Conservation (phyloP, 192 early-diverging fungal genomes). For the Backusella morwellensis region DNA sequence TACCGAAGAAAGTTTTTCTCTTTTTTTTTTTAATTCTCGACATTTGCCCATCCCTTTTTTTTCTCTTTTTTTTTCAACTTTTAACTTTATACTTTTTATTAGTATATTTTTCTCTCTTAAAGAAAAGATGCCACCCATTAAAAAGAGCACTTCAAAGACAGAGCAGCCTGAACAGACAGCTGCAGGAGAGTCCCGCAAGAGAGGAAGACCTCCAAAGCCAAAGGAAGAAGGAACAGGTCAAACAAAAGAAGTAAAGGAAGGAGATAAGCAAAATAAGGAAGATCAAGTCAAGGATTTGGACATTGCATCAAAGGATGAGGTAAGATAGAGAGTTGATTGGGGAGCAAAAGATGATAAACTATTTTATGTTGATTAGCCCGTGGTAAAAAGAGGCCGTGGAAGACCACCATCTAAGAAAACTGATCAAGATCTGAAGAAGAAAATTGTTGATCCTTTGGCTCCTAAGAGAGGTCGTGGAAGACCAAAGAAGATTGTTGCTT, state of each 20-base stretch:
- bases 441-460: background rate
- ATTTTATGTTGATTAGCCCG: background rate
- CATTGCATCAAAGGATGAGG: background rate
- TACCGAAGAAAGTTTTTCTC: background rate
- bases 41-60: background rate
- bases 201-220: background rate
- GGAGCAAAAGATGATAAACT: background rate
- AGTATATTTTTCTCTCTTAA: background rate
- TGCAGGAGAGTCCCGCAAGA: background rate
- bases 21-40: too few species aligned
- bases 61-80: background rate
- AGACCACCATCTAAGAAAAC: constrained; percentile 7
- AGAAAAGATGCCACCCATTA: background rate
- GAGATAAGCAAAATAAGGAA: background rate
- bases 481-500: constrained; percentile 13
- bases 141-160: background rate
- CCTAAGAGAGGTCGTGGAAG: constrained; percentile 16
- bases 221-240: background rate
- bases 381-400: constrained; percentile 12
- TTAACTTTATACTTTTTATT: background rate
- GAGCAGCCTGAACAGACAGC: background rate
- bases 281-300: constrained; percentile 1
- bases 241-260: background rate
- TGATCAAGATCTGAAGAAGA: background rate
- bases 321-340: background rate